Percentiles rank a stretch among this genome's conserved stretches.
phyloP scores from a whole-genome alignment of 352 stramenopile genomes.

The Pythium scleroteichum region DNA sequence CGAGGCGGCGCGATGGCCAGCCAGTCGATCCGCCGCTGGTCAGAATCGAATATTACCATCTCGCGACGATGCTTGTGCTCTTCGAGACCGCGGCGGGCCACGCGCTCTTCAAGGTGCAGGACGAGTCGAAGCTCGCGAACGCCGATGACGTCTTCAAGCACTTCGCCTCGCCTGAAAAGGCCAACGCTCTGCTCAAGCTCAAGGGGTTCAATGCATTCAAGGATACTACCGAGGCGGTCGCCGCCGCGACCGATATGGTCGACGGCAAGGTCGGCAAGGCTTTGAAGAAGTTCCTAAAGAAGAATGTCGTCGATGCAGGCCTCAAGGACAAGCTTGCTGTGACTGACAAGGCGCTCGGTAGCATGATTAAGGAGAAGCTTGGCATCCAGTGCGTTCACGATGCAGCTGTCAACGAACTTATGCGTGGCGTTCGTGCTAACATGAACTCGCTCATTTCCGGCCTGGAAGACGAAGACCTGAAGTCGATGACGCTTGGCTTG shows the following conservation, averaged over 20 bases:
- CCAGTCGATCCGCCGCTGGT: conserved; percentile 10
- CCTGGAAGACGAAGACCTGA: conserved; percentile 89
- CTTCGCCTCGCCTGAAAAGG: conserved; percentile 91
- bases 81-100: conserved; percentile 99
- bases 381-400: conserved; percentile 93
- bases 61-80: conserved; percentile 95
- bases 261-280: conserved; percentile 97
- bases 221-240: conserved; percentile 98
- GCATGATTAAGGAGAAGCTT: conserved; percentile 98
- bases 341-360: conserved; percentile 95
- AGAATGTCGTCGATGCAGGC: conserved; percentile 95
- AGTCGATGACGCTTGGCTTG: conserved; percentile 99
- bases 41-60: conserved; percentile 29
- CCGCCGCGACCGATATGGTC: conserved; percentile 95
- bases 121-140: conserved; percentile 91
- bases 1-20: conserved; percentile 22
- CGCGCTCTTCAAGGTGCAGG: conserved; percentile 99
- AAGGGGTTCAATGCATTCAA: conserved; percentile 99
- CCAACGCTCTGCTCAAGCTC: conserved; percentile 92
- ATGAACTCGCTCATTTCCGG: conserved; percentile 94
- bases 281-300: conserved; percentile 99
- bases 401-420: conserved; percentile 93
- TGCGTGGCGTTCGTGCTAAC: conserved; percentile 96
- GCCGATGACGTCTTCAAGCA: conserved; percentile 92
- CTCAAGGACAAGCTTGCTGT: conserved; percentile 97